Conservation (phyloP, 805 yeast genomes). For the Candida xiaguanensis region DNA sequence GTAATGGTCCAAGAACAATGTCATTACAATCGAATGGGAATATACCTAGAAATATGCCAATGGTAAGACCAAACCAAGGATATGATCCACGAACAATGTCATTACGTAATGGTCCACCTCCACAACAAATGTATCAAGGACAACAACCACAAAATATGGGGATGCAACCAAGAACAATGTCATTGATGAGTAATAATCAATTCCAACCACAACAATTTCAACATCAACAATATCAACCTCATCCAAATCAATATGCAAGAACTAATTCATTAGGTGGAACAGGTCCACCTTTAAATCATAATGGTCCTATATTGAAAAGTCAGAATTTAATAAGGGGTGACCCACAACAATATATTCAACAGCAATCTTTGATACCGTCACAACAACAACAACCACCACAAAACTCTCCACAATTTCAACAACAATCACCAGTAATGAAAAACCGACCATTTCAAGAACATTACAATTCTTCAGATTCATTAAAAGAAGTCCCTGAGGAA, state of each 20-base stretch:
- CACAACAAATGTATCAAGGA: slow-evolving; percentile 7
- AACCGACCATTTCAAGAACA: background rate
- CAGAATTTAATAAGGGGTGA: slow-evolving; percentile 8
- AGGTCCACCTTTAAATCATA: background rate
- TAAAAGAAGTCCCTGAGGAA: slow-evolving; percentile 33
- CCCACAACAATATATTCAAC: slow-evolving; percentile 3
- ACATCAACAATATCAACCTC: slow-evolving; percentile 9
- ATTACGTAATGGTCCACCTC: slow-evolving; percentile 13
- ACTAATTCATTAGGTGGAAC: slow-evolving; percentile 7
- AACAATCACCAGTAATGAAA: slow-evolving; percentile 1
- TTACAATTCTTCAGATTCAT: slow-evolving; percentile 25
- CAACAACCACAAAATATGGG: slow-evolving; percentile 3
- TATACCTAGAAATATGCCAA: slow-evolving; percentile 1
- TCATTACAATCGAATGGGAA: slow-evolving; percentile 2
- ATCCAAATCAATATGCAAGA: slow-evolving; percentile 8
- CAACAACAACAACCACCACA: background rate
- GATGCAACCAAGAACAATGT: slow-evolving; percentile 5
- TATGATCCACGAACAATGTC: slow-evolving; percentile 26
- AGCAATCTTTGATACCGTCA: background rate
- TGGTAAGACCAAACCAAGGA: slow-evolving; percentile 10
- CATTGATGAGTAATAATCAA: slow-evolving; percentile 4
- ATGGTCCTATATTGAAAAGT: slow-evolving; percentile 6
- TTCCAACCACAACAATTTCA: slow-evolving; percentile 3
- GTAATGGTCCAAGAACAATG: slow-evolving; percentile 2
- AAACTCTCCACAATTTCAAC: background rate